A percentile compares a stretch with the other conserved stretches of the same genome.
Conservation (phyloP, 306 rosid genomes). For the Corylus avellana region DNA sequence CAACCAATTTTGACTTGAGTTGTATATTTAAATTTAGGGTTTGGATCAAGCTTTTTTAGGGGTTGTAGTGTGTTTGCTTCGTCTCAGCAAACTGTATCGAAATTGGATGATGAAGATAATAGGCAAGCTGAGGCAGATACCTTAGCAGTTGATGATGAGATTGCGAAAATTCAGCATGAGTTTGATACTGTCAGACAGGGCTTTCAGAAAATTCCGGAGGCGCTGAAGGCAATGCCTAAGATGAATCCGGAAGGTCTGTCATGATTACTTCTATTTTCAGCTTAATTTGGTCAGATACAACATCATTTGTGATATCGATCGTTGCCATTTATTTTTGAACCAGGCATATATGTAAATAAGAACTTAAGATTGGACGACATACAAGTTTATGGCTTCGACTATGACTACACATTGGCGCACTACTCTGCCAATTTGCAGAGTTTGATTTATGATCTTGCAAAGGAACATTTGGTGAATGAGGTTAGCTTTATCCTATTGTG, state of each 20-base stretch:
- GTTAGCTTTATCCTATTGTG: conserved; percentile 37
- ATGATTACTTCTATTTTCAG: conserved; percentile 4
- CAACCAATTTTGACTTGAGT: conserved; percentile 2
- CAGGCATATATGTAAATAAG: conserved; percentile 90
- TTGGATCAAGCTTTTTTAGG: conserved; percentile 40
- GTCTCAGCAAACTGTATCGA: conserved; percentile 25
- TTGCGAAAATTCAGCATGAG: conserved; percentile 53
- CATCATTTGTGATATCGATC: conserved; percentile 15
- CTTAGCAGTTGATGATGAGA: conserved; percentile 43
- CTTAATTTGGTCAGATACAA: not conserved
- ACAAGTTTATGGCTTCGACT: conserved; percentile 93
- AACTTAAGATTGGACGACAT: conserved; percentile 74
- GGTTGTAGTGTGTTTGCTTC: conserved; percentile 41
- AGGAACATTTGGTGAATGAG: conserved; percentile 83
- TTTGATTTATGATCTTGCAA: conserved; percentile 93
- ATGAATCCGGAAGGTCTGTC: conserved; percentile 83
- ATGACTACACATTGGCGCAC: conserved; percentile 94
- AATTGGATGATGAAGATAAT: conserved; percentile 15
- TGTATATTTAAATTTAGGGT: conserved; percentile 39
- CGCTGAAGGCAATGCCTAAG: conserved; percentile 63
- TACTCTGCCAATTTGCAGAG: conserved; percentile 79
- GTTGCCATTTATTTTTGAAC: conserved; percentile 16
- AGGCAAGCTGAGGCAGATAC: conserved; percentile 16
- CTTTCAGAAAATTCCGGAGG: conserved; percentile 63
- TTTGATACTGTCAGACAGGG: conserved; percentile 65